These are phyloP conservation scores for Pseudocercospora fijiensis DNA, from an alignment of 2,329 filamentous ascomycete genomes.

Conservation along the genomic window DNA sequence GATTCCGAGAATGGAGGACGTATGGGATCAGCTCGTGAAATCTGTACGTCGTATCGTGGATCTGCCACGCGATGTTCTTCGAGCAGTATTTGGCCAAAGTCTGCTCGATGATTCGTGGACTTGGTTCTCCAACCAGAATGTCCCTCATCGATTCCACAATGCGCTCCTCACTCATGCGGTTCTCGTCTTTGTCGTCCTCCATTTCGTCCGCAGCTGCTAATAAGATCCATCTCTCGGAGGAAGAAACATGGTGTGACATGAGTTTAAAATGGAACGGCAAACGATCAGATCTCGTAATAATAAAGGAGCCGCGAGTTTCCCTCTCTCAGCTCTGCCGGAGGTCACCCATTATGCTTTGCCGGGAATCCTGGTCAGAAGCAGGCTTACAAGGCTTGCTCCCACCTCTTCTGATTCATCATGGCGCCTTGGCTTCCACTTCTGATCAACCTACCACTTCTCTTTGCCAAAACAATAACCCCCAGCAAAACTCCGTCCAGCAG, in stretches of 20 bases:
- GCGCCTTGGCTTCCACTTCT: neutral
- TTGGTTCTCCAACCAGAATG: conserved; percentile 8
- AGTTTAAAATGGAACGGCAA: neutral
- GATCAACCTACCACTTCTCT: neutral
- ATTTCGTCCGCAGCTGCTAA: neutral
- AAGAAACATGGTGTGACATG: neutral
- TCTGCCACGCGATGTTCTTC: conserved; percentile 3
- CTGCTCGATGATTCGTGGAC: conserved; percentile 1
- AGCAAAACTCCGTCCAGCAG: neutral
- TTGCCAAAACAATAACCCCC: neutral
- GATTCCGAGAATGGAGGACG: conserved; percentile 1
- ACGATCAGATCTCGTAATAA: neutral
- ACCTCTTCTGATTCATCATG: neutral
- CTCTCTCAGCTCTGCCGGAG: neutral
- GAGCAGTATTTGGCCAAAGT: conserved; percentile 7
- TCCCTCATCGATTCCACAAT: conserved; percentile 3
- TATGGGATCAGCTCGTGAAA: conserved; percentile 10
- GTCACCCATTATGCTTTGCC: neutral
- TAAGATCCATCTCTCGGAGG: neutral
- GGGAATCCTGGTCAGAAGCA: neutral
- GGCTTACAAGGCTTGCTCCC: neutral
- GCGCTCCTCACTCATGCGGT: neutral
- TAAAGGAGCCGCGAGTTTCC: neutral
- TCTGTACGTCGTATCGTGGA: conserved; percentile 4
- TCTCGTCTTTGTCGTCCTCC: neutral